Evolutionary conservation across 1,284 basidiomycete genomes (phyloP).

Genomic region (Cryptococcus floricola): DNA sequence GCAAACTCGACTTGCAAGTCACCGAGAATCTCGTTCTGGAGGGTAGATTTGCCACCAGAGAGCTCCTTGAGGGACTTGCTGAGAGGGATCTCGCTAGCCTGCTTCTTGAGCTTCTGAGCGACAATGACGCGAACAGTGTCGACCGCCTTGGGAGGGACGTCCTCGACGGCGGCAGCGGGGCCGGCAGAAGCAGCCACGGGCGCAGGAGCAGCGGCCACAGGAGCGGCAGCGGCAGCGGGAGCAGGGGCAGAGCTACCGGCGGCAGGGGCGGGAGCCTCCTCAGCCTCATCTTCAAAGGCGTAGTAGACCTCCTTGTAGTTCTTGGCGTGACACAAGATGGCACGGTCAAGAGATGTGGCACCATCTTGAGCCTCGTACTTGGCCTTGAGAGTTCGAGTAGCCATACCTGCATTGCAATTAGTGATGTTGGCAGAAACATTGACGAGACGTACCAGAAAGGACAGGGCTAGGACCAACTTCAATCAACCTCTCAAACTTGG

Average conservation of each 20-base stretch:
- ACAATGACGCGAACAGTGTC: constrained; percentile 87
- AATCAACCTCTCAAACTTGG: constrained; percentile 87
- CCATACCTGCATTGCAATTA: constrained; percentile 62
- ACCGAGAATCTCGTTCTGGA: constrained; percentile 95
- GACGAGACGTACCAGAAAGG: constrained; percentile 56
- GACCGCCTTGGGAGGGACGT: constrained; percentile 84
- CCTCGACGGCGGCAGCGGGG: constrained; percentile 69
- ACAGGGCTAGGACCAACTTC: constrained; percentile 96
- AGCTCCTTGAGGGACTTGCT: constrained; percentile 97
- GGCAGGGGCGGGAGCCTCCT: constrained; percentile 53
- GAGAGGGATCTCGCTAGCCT: constrained; percentile 79
- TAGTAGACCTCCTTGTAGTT: constrained; percentile 97
- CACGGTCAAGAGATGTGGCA: constrained; percentile 71
- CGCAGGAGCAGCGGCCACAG: constrained; percentile 53
- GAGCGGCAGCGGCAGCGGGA: constrained; percentile 50
- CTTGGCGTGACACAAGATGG: constrained; percentile 90
- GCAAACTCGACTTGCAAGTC: constrained; percentile 86
- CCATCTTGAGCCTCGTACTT: constrained; percentile 92
- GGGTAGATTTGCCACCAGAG: constrained; percentile 94
- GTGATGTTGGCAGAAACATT: constrained; percentile 30
- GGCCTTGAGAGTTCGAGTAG: constrained; percentile 86
- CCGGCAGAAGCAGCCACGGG: constrained; percentile 54
- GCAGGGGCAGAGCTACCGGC: constrained; percentile 50
- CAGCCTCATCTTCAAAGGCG: constrained; percentile 83
- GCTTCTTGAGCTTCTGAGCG: constrained; percentile 98